Base-by-base conservation (phyloP, 805 yeast genomes). In the Yamadazyma olivae region DNA sequence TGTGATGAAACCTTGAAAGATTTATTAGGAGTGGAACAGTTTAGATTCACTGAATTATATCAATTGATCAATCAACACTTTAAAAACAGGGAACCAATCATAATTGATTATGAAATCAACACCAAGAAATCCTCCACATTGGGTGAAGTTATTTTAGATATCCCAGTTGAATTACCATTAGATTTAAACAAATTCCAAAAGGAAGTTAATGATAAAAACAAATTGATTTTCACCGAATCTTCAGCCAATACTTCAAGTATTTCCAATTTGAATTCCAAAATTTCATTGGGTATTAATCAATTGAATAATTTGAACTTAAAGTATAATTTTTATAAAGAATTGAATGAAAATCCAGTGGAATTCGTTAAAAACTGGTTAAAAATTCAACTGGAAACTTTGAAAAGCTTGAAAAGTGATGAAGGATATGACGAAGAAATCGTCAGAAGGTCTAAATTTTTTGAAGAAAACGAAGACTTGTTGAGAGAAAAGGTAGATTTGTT, bases 351-450 rank as follows among this genome's bases (percentile, higher is more conserved):
- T 51, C 98, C 99, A 0, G 82, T 80, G 3, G 71, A 71, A 17
- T 86, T 88, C 49, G 63, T 93, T 47, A 70, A 81, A 37, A 72
- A 77, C 34, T 85, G 95, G 75, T 68, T 81, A 43, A 83, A 80
- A 29, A 81, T 88, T 29, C 95, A 93, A 57, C 71, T 88, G 12
- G 86, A 88, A 41, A 85, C 91, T 32, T 71, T 93, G 52, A 89
- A 84, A 61, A 84, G 91, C 10, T 70, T 93, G 45, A 76, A 88
- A 41, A 89, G 95, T 46, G 98, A 93, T 45, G 93, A 85, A 49
- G 91, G 90, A 7, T 84, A 81, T 60, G 81, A 81, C 54, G 97
- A 91, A 62, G 97, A 90, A 54, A 70, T 77, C 15, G 95, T 88
- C 4, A 79, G 99, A 64, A 76, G 83, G 50, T 78, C 96, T 3